phyloP scores from a whole-genome alignment of 2,329 filamentous ascomycete species.

The Geosmithia putterillii region DNA sequence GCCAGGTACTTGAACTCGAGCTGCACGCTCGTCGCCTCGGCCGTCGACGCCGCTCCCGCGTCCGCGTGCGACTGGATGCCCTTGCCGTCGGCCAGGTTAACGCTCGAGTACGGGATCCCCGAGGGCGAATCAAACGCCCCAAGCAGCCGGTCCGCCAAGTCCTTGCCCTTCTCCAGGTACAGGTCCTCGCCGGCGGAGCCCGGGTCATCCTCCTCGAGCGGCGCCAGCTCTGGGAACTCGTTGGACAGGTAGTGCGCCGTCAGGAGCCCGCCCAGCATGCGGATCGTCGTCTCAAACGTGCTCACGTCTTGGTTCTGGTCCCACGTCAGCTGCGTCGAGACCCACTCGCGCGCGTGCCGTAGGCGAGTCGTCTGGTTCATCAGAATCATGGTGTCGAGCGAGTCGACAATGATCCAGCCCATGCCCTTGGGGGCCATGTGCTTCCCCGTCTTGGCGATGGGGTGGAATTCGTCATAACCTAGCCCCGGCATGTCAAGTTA shows the following conservation, averaged over 20 bases:
- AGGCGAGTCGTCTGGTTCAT: constrained; percentile 92
- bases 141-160: constrained; percentile 77
- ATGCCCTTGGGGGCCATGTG: constrained; percentile 84
- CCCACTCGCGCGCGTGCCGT: constrained; percentile 77
- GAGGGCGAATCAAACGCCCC: constrained; percentile 79
- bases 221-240: constrained; percentile 66
- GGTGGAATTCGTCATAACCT: constrained; percentile 81
- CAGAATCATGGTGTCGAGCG: constrained; percentile 90
- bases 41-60: constrained; percentile 80
- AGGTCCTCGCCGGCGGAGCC: constrained; percentile 73
- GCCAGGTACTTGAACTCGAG: constrained; percentile 96
- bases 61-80: constrained; percentile 76
- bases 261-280: constrained; percentile 87
- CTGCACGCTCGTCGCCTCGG: constrained; percentile 84
- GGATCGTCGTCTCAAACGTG: constrained; percentile 95
- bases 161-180: constrained; percentile 90
- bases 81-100: constrained; percentile 68
- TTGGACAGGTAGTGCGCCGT: constrained; percentile 93
- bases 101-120: constrained; percentile 80
- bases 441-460: constrained; percentile 62
- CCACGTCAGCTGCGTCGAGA: constrained; percentile 68
- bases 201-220: constrained; percentile 57
- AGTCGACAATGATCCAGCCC: constrained; percentile 97
- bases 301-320: constrained; percentile 92
- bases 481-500: constrained; percentile 4